Conservation (phyloP, 306 rosid species). For the Myrica gale region DNA sequence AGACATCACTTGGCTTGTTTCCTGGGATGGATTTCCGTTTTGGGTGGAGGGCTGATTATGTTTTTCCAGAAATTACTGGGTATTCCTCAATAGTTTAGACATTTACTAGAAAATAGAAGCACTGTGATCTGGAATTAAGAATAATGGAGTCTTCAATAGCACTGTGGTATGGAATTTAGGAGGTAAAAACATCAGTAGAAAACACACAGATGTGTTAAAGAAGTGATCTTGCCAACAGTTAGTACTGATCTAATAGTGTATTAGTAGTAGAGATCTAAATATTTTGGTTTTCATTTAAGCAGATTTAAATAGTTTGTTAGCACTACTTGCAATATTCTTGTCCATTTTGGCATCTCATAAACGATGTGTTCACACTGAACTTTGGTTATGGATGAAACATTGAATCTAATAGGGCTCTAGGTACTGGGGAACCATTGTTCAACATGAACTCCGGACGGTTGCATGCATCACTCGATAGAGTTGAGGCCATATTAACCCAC, state of each 20-base stretch:
- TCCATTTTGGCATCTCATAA: not conserved
- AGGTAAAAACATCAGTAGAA: too few species aligned
- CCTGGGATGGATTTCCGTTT: slow-evolving; percentile 85
- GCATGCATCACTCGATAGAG: slow-evolving; percentile 90
- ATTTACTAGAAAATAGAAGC: slow-evolving; percentile 13
- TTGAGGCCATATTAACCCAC: slow-evolving; percentile 80
- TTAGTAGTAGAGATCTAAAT: not conserved
- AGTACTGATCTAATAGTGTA: not conserved
- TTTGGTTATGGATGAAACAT: slow-evolving; percentile 3
- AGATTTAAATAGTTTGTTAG: slow-evolving; percentile 2
- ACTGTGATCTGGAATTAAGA: slow-evolving; percentile 11
- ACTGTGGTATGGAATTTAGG: too few species aligned
- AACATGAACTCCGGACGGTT: slow-evolving; percentile 82
- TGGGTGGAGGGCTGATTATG: slow-evolving; percentile 95
- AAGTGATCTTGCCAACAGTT: not conserved
- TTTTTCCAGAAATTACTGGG: slow-evolving; percentile 93
- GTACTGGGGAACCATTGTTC: slow-evolving; percentile 81
- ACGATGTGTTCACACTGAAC: not conserved
- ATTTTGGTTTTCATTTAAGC: too few species aligned
- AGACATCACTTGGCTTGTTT: slow-evolving; percentile 69
- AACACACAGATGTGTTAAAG: too few species aligned
- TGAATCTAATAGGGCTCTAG: slow-evolving; percentile 57
- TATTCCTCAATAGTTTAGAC: slow-evolving; percentile 29
- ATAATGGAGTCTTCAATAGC: not conserved
- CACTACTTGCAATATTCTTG: not conserved